Conservation (phyloP, 306 rosid genomes). For the Vachellia pachyceras region DNA sequence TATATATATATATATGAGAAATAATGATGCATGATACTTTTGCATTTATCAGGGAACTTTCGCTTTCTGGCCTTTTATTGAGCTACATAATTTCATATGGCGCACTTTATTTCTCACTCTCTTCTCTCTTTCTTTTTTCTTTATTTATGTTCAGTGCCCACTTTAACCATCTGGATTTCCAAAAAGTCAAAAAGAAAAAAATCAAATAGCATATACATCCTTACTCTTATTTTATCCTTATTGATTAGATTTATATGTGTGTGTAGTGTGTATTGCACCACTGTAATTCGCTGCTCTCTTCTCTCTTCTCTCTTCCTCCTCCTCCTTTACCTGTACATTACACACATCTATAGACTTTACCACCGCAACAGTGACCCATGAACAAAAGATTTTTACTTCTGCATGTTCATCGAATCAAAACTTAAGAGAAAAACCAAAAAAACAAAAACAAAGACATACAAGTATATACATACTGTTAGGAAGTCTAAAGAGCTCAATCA, state of each 20-base stretch:
- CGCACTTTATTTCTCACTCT: constrained; percentile 43
- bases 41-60: constrained; percentile 57
- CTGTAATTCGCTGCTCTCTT: background rate
- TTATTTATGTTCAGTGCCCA: constrained; percentile 37
- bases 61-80: constrained; percentile 66
- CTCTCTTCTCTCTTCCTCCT: background rate
- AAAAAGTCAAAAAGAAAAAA: constrained; percentile 42
- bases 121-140: no score
- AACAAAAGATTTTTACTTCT: background rate
- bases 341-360: background rate
- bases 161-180: constrained; percentile 47
- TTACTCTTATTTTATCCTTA: background rate
- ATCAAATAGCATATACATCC: constrained; percentile 17
- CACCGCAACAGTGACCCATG: background rate
- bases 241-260: background rate
- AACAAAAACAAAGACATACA: fast-evolving
- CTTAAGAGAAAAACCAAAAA: background rate
- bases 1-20: background rate
- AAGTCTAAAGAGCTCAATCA: no score
- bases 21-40: constrained; percentile 37
- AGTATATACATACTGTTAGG: no score
- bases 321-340: background rate
- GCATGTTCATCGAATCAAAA: background rate
- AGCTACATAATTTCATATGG: constrained; percentile 55
- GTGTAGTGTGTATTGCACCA: no score